Evolutionary conservation across 1,284 basidiomycete species (phyloP).

Genomic region (Tremellales sp.): DNA sequence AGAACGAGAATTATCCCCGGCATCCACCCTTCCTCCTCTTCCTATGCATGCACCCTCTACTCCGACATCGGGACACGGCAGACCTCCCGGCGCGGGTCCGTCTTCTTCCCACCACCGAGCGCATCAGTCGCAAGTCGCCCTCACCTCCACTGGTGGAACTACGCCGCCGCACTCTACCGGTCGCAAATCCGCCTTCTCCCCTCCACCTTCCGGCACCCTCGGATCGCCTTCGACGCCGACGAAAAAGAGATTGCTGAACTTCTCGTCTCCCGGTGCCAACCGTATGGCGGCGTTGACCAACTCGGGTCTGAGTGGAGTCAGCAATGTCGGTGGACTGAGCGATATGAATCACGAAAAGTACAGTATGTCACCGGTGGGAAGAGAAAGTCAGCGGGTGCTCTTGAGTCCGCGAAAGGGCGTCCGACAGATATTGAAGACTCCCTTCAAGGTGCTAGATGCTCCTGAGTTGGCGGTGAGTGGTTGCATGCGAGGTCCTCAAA

Average conservation of each 20-base stretch:
- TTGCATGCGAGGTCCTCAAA: constrained; percentile 2
- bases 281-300: constrained; percentile 32
- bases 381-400: constrained; percentile 76
- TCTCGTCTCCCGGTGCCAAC: constrained; percentile 46
- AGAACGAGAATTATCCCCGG: constrained; percentile 39
- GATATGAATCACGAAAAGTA: constrained; percentile 75
- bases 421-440: constrained; percentile 85
- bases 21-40: constrained; percentile 41
- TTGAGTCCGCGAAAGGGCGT: constrained; percentile 77
- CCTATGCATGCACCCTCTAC: constrained; percentile 44
- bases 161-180: constrained; percentile 26
- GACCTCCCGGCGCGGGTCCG: constrained; percentile 42
- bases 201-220: constrained; percentile 26
- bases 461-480: constrained; percentile 71
- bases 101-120: constrained; percentile 39
- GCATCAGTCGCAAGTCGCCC: constrained; percentile 41
- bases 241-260: constrained; percentile 53
- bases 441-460: constrained; percentile 95
- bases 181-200: constrained; percentile 38
- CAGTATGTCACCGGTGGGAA: constrained; percentile 83
- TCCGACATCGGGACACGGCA: constrained; percentile 36
- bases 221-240: constrained; percentile 47
- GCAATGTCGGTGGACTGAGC: constrained; percentile 44
- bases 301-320: constrained; percentile 14
- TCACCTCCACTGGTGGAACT: constrained; percentile 28